Evolutionary conservation across 192 early-diverging fungal species (phyloP), one percentile per base, ranked within the genome.

Genomic region (Coemansia sp.): DNA sequence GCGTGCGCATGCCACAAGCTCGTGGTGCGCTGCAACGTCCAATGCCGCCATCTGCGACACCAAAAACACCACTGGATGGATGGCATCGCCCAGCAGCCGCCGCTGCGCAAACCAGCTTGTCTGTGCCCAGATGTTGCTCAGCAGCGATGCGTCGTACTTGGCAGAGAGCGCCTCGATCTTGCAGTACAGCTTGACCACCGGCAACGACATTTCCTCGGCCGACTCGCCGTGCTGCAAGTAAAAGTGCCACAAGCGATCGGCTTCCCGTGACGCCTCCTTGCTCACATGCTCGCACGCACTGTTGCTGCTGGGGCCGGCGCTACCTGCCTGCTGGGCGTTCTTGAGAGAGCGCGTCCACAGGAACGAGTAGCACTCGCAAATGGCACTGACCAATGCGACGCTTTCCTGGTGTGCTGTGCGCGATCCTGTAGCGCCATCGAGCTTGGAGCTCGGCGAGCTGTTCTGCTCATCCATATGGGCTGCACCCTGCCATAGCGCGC

Each of bases 231-330:
- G 46, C 41, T 60, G 60, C 58, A 76, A 32, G 25, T 76, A 76
- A 54, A 60, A 76, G 40, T 76, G 72, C 72, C 72, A 76, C 36
- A 76, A 57, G 10, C 56, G 50, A 29, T 76, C 72, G 3, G 64
- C 33, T 17, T 70, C 66, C 47, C 60, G 55, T 2, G 57, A 49
- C 5, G 52, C 67, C 37, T 62, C 71, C 50, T 67, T 74, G 4
- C 47, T 56, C 3, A 74, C 50, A 52, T 19, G 27, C 10, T 55
- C 44, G 17, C 28, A 4, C 14, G 11, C 40, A 6, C 55, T 17
- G 26, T 18, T 37, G 27, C 15, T 9, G 26, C 29, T 13, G 39
- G 17, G 9, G 18, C n/a, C 11, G 27, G 25, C 1, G 27, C 32
- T 1, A 28, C 24, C 18, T 61, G n/a, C 17, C 43, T 20, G 29